A percentile compares a stretch with the other conserved stretches of the same genome.
phyloP scores from a whole-genome alignment of 257 asterid genomes.

The Fraxinus cuspidata region DNA sequence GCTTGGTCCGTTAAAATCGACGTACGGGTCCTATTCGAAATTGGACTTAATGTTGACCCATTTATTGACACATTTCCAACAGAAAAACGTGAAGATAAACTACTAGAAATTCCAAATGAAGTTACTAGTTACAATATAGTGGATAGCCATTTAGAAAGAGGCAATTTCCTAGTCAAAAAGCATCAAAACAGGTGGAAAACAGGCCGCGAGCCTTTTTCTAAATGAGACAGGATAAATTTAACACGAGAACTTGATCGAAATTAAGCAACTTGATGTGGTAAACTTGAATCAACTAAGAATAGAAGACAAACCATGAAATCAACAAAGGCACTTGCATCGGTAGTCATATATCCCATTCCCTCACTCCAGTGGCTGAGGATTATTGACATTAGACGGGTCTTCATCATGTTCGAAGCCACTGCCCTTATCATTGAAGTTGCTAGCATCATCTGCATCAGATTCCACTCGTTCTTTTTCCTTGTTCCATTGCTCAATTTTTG shows the following conservation, averaged over 20 bases:
- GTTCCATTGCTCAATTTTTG: slow-evolving; percentile 71
- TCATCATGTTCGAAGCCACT: slow-evolving; percentile 31
- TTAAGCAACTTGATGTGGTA: slow-evolving; percentile 18
- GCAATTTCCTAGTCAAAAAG: no score
- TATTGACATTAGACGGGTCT: slow-evolving; percentile 36
- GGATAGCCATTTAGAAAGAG: no score
- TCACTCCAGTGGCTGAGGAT: slow-evolving; percentile 19
- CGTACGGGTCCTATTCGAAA: no score
- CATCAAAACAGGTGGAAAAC: no score
- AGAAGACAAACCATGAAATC: slow-evolving; percentile 34
- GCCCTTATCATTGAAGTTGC: slow-evolving; percentile 40
- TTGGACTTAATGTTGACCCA: no score
- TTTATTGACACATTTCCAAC: no score
- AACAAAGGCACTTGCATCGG: slow-evolving; percentile 23
- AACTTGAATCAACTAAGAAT: slow-evolving; percentile 15
- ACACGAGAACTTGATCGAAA: slow-evolving; percentile 17
- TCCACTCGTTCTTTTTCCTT: slow-evolving; percentile 64
- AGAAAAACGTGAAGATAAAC: no score
- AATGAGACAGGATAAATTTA: slow-evolving; percentile 18
- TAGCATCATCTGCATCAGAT: slow-evolving; percentile 37
- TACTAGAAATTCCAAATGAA: no score
- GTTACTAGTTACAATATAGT: no score
- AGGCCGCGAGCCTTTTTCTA: no score
- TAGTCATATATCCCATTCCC: slow-evolving; percentile 41
- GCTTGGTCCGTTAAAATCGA: no score